A percentile compares a stretch with the other conserved stretches of the same genome.
These are phyloP conservation scores for Cyberlindnera japonica DNA, from an alignment of 805 yeast genomes.

Conservation along the genomic window DNA sequence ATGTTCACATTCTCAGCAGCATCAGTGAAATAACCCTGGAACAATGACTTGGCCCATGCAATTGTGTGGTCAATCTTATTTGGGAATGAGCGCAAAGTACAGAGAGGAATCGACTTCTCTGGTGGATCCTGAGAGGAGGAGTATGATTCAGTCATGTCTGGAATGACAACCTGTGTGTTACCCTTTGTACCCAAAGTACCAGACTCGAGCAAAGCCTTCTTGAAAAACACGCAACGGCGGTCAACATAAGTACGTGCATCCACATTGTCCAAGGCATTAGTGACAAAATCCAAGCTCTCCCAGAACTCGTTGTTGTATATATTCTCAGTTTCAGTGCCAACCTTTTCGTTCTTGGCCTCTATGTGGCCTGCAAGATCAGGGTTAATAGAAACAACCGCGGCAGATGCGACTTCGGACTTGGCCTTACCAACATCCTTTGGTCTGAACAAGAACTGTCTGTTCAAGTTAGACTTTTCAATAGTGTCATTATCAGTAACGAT, in stretches of 20 bases:
- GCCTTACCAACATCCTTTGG: conserved; percentile 90
- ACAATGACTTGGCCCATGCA: conserved; percentile 97
- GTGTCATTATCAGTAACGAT: conserved; percentile 89
- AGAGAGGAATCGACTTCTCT: conserved; percentile 93
- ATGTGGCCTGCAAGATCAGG: conserved; percentile 78
- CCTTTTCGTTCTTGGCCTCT: conserved; percentile 75
- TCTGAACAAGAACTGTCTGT: conserved; percentile 94
- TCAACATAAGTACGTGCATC: conserved; percentile 98
- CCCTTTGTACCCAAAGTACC: conserved; percentile 99
- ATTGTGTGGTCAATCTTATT: conserved; percentile 97
- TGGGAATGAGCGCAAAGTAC: conserved; percentile 97
- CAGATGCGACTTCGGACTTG: conserved; percentile 88
- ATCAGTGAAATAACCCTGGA: conserved; percentile 87
- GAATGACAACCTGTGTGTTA: conserved; percentile 94
- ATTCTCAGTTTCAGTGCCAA: conserved; percentile 88
- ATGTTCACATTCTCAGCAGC: conserved; percentile 91
- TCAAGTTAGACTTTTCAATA: conserved; percentile 92
- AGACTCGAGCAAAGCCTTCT: conserved; percentile 87
- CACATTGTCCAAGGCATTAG: conserved; percentile 95
- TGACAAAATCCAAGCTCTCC: conserved; percentile 79
- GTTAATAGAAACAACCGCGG: conserved; percentile 81
- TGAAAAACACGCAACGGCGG: conserved; percentile 90
- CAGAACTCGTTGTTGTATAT: conserved; percentile 84
- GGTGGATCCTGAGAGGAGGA: conserved; percentile 98
- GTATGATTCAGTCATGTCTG: conserved; percentile 90